Base-by-base conservation (phyloP, 768 basidiomycete genomes). In the Exidia glandulosa region DNA sequence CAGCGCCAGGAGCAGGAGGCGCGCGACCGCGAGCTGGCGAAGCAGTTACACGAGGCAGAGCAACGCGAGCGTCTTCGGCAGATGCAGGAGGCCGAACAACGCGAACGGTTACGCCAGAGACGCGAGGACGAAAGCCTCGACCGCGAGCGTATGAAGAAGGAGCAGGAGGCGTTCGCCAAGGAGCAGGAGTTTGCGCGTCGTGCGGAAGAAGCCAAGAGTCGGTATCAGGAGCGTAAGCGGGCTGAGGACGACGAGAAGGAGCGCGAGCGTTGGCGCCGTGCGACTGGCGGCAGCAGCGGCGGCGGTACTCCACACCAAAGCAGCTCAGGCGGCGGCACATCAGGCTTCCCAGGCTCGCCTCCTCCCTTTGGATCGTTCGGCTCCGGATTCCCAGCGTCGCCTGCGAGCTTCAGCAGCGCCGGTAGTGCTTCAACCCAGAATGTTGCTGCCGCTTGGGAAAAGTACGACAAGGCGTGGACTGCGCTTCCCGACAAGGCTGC, bases 1-100 rank as follows among this genome's bases (percentile, higher is more conserved):
- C 85, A 86, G 68, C 74, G 77, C 48, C 47, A 79, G 57, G 75
- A 82, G 50, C 76, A 75, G 63, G n/a, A n/a, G n/a, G n/a, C n/a
- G n/a, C n/a, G n/a, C n/a, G n/a, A n/a, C n/a, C n/a, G n/a, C n/a
- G 77, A 79, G 61, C 72, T 79, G 54, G 63, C 62, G 57, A 50
- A 41, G 16, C 16, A 37, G 31, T 23, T 47, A 54, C 61, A 58
- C 19, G 37, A 37, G 59, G 62, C 33, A 4, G 32, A 50, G 25
- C 29, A 60, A 25, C 48, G 58, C 27, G 55, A 31, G 50, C 36
- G 13, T 54, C 61, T 37, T 14, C 67, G 58, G 66, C 61, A 27
- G 30, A 54, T 27, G 12, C 50, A 27, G 25, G 50, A 54, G 5
- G 50, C 27, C 1, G 50, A 25, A 14, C 6, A 27, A 7, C 50